phyloP scores from a whole-genome alignment of 2,329 filamentous ascomycete genomes.

The Sarocladium kiliense region DNA sequence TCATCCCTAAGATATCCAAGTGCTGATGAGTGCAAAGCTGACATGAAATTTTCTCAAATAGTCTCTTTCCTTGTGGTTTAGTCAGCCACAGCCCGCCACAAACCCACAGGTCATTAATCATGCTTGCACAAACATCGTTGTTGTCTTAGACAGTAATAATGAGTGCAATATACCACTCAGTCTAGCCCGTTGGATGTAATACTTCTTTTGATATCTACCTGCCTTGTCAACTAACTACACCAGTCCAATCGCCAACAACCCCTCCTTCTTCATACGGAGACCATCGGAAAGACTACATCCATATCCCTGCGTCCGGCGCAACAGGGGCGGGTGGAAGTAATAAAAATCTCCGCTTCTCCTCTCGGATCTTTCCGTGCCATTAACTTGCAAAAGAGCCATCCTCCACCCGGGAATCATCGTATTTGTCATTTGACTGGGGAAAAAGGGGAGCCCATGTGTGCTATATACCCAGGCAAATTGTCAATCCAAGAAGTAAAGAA shows the following conservation, averaged over 20 bases:
- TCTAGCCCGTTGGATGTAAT: not conserved
- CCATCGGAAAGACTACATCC: not conserved
- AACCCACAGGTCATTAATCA: too few relatives aligned
- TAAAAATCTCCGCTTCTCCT: not conserved
- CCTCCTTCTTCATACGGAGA: not conserved
- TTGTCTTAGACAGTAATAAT: not conserved
- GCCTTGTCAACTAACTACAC: not conserved
- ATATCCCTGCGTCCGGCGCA: slow-evolving; percentile 6
- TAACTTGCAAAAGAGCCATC: not conserved
- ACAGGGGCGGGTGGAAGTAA: not conserved
- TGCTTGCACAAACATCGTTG: not conserved
- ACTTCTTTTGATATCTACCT: not conserved
- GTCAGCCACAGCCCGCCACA: not conserved
- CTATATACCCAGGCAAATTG: slow-evolving; percentile 8
- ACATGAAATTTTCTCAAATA: too few relatives aligned
- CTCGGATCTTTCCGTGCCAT: slow-evolving; percentile 2
- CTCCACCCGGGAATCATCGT: slow-evolving; percentile 5
- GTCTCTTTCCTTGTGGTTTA: too few relatives aligned
- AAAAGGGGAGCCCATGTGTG: not conserved
- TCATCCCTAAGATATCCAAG: too few relatives aligned
- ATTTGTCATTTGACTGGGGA: not conserved
- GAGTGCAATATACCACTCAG: not conserved
- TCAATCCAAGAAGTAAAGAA: slow-evolving; percentile 3
- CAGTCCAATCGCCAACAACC: not conserved
- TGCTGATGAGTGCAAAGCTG: too few relatives aligned